Evolutionary conservation across 2,329 filamentous ascomycete species (phyloP).

Genomic region (Fusarium armeniacum): DNA sequence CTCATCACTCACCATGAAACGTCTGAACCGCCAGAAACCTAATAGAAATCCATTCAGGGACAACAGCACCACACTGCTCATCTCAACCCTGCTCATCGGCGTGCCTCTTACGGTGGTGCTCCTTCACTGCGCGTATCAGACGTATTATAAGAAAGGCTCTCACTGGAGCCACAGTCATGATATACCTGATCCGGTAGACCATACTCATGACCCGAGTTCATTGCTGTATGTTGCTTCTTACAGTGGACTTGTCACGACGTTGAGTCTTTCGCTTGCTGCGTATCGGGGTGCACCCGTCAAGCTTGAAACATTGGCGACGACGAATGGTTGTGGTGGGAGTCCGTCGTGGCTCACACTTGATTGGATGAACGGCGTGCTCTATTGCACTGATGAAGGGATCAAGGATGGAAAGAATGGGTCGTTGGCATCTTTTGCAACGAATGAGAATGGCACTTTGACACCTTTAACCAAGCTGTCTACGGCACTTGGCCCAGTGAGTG

Average conservation of each 20-base stretch:
- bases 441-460: conserved; percentile 57
- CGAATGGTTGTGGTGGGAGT: conserved; percentile 64
- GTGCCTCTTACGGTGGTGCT: conserved; percentile 32
- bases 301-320: conserved; percentile 60
- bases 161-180: conserved; percentile 30
- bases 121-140: conserved; percentile 38
- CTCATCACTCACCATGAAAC: conserved; percentile 27
- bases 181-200: neutral
- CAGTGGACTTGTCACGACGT: conserved; percentile 63
- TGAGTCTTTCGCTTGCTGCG: conserved; percentile 56
- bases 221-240: conserved; percentile 65
- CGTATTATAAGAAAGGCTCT: conserved; percentile 10
- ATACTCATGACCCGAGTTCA: neutral
- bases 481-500: conserved; percentile 60
- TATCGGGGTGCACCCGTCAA: conserved; percentile 25
- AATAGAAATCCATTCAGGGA: conserved; percentile 17
- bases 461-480: conserved; percentile 55
- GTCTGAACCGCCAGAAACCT: conserved; percentile 10
- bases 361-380: conserved; percentile 63
- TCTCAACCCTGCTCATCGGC: conserved; percentile 35
- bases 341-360: conserved; percentile 74
- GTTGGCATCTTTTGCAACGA: conserved; percentile 59
- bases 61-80: conserved; percentile 10
- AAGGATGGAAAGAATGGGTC: conserved; percentile 60
- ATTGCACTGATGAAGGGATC: conserved; percentile 72